phyloP scores from a whole-genome alignment of 176 grass and related monocot genomes.

The Pharus latifolius region DNA sequence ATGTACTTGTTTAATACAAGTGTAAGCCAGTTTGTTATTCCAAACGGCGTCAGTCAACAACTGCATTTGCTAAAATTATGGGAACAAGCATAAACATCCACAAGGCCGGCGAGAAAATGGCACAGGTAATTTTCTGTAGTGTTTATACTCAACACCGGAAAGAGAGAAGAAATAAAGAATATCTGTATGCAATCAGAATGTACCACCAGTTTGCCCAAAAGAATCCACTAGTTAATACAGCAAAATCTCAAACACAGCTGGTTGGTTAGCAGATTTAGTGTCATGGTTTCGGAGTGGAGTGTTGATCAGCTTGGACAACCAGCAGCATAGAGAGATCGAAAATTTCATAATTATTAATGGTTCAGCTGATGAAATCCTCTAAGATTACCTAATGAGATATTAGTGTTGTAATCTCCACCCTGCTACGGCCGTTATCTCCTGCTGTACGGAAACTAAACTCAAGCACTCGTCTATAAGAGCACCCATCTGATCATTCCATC shows the following conservation, averaged over 20 bases:
- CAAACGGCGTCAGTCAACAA: no score
- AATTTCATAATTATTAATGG: constrained; percentile 34
- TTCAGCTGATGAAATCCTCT: constrained; percentile 43
- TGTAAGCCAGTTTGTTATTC: no score
- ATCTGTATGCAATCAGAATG: constrained; percentile 38
- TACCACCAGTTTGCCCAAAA: constrained; percentile 21
- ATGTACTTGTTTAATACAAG: no score
- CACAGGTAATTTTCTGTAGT: background rate
- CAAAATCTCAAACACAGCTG: constrained; percentile 7
- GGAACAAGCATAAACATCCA: background rate
- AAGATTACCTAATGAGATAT: constrained; percentile 53
- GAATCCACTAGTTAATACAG: constrained; percentile 45
- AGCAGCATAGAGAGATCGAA: constrained; percentile 7
- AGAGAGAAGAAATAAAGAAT: constrained; percentile 38
- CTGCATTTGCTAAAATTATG: background rate
- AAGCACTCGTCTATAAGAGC: constrained; percentile 29
- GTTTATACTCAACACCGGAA: constrained; percentile 29
- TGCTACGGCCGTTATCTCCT: constrained; percentile 32
- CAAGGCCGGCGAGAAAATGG: background rate
- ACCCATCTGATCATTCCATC: constrained; percentile 28
- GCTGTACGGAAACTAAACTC: constrained; percentile 50
- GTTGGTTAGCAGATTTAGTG: background rate
- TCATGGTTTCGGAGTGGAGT: constrained; percentile 10
- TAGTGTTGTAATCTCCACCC: constrained; percentile 54
- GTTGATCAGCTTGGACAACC: constrained; percentile 7